Conservation (phyloP, 2,329 filamentous ascomycete genomes). For the Fusarium luffae region DNA sequence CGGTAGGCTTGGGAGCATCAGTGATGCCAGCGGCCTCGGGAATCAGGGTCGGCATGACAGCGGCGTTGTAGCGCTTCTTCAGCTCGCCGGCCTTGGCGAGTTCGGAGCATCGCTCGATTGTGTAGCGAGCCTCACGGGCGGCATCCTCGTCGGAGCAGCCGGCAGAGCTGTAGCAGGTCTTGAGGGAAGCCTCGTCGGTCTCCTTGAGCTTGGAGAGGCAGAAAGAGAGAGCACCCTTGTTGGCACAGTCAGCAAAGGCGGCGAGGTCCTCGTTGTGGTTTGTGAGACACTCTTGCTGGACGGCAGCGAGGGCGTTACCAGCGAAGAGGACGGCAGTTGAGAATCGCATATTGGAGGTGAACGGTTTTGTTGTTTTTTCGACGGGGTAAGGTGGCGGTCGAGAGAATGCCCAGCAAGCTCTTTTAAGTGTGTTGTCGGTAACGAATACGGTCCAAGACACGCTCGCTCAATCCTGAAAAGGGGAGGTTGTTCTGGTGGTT, state of each 20-base stretch:
- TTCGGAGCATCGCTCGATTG: constrained; percentile 50
- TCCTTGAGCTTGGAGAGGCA: constrained; percentile 55
- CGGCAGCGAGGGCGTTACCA: constrained; percentile 49
- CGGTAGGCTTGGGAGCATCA: constrained; percentile 27
- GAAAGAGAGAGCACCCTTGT: constrained; percentile 54
- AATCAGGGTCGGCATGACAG: constrained; percentile 33
- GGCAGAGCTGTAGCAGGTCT: constrained; percentile 51
- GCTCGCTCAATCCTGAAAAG: constrained; percentile 32
- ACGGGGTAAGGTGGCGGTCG: constrained; percentile 12
- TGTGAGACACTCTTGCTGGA: constrained; percentile 55
- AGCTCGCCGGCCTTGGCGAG: constrained; percentile 44
- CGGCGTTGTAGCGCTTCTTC: constrained; percentile 45
- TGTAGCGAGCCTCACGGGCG: constrained; percentile 44
- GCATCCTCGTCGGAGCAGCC: constrained; percentile 52
- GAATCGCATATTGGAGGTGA: constrained; percentile 45
- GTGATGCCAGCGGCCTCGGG: constrained; percentile 29
- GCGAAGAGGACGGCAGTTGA: constrained; percentile 50
- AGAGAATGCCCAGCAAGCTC: constrained; percentile 42
- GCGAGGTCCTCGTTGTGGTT: constrained; percentile 54
- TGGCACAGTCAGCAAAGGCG: constrained; percentile 56
- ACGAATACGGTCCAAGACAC: constrained; percentile 27
- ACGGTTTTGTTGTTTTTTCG: not conserved
- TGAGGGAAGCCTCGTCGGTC: constrained; percentile 50
- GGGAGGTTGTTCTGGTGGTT: constrained; percentile 20
- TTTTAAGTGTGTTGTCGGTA: constrained; percentile 26